Evolutionary conservation across 495 filamentous ascomycete genomes (phyloP), one percentile per base, ranked within the genome.

Genomic region (Hyaloscypha bicolor): DNA sequence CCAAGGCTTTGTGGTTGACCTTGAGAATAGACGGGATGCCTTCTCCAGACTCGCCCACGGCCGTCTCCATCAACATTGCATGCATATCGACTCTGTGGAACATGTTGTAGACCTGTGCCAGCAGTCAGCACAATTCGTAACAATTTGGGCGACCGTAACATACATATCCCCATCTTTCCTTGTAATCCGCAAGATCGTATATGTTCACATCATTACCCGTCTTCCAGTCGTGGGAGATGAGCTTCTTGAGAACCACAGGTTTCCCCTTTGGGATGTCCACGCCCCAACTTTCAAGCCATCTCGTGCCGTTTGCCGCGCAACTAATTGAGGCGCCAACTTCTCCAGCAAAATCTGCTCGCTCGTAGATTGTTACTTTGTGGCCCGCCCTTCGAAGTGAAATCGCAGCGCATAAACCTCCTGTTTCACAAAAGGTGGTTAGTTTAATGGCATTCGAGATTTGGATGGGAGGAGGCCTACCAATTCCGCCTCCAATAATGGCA

Each of bases 281-380:
- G 12, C 78, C 78, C 81, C 78, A 81, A 29, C 73, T 72, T 14
- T 79, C 76, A 29, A 87, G 77, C 58, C 87, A 80, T 9, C 79
- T 77, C 6, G 82, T 77, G 2, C 81, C 79, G 60, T 89, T 89
- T 4, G 86, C 81, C 6, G 85, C 80, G 58, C 87, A 81, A 63
- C 86, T 83, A 66, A 88, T 87, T 6, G 86, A 19, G 81, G 86
- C 86, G 0, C 86, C 85, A 35, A 85, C 74, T 71, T 87, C 86
- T 56, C 82, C 82, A 22, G 78, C 76, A 63, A 83, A 82, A 19
- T 78, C 77, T 3, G 83, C 84, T 9, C 81, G 76, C 70, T 89
- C 87, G 58, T 83, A 82, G 4, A 89, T 71, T 62, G 83, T 78
- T 0, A 89, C 84, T 56, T 78, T 68, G 69, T 88, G 86, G 30